Base-by-base conservation (phyloP, 495 filamentous ascomycete genomes). In the Penicillium flavigenum region DNA sequence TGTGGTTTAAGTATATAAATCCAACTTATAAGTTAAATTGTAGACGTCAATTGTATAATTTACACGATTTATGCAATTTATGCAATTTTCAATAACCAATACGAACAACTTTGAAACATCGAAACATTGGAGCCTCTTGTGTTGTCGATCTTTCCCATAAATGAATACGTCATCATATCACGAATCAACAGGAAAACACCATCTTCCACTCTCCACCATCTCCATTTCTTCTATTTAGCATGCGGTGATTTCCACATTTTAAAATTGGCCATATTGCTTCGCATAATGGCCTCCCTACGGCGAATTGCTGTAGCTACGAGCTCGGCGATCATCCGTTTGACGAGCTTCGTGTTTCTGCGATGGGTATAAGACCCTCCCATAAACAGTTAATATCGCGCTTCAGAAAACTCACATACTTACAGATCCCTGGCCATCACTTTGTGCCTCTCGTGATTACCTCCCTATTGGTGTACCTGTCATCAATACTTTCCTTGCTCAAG, bases 331-430 rank as follows among this genome's bases (percentile, higher is more conserved):
- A 63, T 96, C 48, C 81, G 92, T 49, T 24, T 85, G 2, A 55
- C 78, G 12, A 76, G 81, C 53, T 94, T 87, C 66, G 61, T 92
- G 55, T 96, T 97, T 68, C 74, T 97, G 24, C 79, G 94, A 85
- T 96, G 91, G 91, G 91, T 96, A 78, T 61, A 77, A 51, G 14
- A 44, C 29, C 27, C 42, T 26, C 24, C 24, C 44, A 11, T 57
- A 20, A 16, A 9, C 17, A 32, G 19, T 34, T 0, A 24, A 20
- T 34, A 3, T 11, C 19, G 20, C 6, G 10, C 32, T 16, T 12
- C 24, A 11, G 20, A 1, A 43, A 26, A 24, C 63, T 71, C 41
- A 72, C 14, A 3, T 17, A 42, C 1, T 61, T 57, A 27, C 52
- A 88, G 86, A 85, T 88, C 52, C 86, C 86, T 11, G 84, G 82